Conservation (phyloP, 345 rosid genomes). For the Geranium brycei region DNA sequence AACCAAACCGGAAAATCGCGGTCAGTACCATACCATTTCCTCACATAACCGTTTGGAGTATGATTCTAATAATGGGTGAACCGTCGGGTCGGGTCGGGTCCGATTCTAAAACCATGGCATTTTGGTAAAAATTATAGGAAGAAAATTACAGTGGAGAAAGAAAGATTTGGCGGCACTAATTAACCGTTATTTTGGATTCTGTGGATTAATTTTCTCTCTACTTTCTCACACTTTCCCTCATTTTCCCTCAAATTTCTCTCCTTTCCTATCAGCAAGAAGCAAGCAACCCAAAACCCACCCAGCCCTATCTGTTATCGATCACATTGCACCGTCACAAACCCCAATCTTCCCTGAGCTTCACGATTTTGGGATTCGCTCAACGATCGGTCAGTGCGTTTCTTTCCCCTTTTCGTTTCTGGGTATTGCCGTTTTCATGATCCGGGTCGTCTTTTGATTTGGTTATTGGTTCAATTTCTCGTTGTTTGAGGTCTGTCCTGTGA, state of each 20-base stretch:
- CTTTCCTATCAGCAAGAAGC: background rate
- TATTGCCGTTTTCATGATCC: background rate
- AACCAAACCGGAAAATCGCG: too few species aligned
- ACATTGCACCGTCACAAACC: constrained; percentile 1
- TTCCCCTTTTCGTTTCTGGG: background rate
- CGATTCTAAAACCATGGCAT: background rate
- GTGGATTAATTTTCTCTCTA: background rate
- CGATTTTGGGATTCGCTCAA: constrained; percentile 5
- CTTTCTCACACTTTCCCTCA: background rate
- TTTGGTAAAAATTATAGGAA: background rate
- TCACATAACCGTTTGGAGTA: too few species aligned
- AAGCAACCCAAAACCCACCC: background rate
- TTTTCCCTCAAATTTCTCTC: background rate
- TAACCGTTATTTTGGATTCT: background rate
- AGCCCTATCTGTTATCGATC: background rate
- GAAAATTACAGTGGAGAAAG: background rate
- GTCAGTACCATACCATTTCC: too few species aligned
- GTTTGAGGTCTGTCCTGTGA: too few species aligned
- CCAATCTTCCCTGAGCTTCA: background rate
- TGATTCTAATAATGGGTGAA: too few species aligned
- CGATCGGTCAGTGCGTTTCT: constrained; percentile 9
- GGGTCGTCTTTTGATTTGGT: too few species aligned
- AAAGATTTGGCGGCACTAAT: background rate
- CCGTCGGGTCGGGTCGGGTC: background rate
- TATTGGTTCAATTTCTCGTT: too few species aligned